These are phyloP conservation scores for Aspergillus felis DNA, from an alignment of 2,329 filamentous ascomycete genomes.

Conservation along the genomic window DNA sequence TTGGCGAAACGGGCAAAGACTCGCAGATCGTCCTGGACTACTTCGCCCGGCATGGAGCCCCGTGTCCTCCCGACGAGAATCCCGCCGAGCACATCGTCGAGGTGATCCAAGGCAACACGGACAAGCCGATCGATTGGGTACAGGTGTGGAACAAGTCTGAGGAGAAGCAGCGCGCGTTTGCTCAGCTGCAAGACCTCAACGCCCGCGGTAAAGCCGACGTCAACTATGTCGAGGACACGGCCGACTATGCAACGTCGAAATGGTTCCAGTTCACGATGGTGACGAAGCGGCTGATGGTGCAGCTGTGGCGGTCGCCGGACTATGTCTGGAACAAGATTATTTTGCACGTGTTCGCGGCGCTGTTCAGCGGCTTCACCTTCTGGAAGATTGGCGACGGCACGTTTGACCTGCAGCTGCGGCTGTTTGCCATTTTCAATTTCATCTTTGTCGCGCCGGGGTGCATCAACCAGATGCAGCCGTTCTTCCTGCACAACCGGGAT, in stretches of 20 bases:
- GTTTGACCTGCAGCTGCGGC: constrained; percentile 50
- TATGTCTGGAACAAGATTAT: constrained; percentile 48
- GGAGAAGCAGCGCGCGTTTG: constrained; percentile 23
- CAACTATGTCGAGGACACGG: constrained; percentile 27
- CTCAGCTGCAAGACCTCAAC: constrained; percentile 26
- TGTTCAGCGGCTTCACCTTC: constrained; percentile 61
- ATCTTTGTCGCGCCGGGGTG: constrained; percentile 59
- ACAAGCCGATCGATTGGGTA: constrained; percentile 28
- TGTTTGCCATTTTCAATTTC: constrained; percentile 62
- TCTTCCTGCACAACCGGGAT: constrained; percentile 55
- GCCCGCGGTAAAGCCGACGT: constrained; percentile 14
- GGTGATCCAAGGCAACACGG: constrained; percentile 26
- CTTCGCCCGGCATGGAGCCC: constrained; percentile 51
- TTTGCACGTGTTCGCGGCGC: constrained; percentile 51
- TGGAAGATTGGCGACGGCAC: constrained; percentile 55
- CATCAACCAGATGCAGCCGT: constrained; percentile 56
- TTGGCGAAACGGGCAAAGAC: constrained; percentile 51
- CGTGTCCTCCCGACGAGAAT: constrained; percentile 50
- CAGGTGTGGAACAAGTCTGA: constrained; percentile 29
- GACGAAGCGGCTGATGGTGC: constrained; percentile 27
- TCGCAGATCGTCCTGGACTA: constrained; percentile 45
- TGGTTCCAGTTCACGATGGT: constrained; percentile 40
- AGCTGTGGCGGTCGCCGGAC: constrained; percentile 34
- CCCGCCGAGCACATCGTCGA: constrained; percentile 49
- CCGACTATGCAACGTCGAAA: constrained; percentile 36